These are phyloP conservation scores for Huntiella omanensis DNA, from an alignment of 2,329 filamentous ascomycete species.

Conservation along the genomic window DNA sequence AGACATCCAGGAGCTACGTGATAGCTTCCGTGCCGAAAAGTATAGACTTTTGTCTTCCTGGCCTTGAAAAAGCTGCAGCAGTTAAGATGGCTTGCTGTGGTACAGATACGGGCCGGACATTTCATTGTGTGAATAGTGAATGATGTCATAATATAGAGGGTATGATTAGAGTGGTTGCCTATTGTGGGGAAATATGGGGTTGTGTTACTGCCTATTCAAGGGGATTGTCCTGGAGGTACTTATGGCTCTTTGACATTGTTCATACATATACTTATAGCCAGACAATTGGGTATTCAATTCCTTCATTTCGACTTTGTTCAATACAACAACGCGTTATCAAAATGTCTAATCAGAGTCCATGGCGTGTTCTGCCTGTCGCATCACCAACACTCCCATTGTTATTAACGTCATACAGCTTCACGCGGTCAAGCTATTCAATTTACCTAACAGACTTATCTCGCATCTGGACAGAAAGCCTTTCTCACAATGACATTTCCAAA, in stretches of 20 bases:
- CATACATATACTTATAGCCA: too few relatives aligned
- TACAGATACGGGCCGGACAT: slow-evolving; percentile 51
- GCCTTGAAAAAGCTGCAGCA: slow-evolving; percentile 43
- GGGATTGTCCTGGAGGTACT: too few relatives aligned
- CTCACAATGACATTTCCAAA: slow-evolving; percentile 40
- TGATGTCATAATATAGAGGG: too few relatives aligned
- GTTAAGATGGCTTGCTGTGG: slow-evolving; percentile 33
- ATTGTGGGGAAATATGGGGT: too few relatives aligned
- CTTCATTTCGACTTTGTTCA: not conserved
- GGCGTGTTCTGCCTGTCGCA: slow-evolving; percentile 28
- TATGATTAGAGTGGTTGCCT: too few relatives aligned
- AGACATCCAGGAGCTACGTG: slow-evolving; percentile 37
- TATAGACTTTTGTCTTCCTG: slow-evolving; percentile 15
- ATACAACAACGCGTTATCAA: not conserved
- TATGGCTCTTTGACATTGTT: too few relatives aligned
- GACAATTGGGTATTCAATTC: not conserved
- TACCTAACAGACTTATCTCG: slow-evolving; percentile 53
- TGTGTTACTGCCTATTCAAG: too few relatives aligned
- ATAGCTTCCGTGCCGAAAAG: slow-evolving; percentile 43
- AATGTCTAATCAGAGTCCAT: slow-evolving; percentile 21
- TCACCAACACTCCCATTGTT: slow-evolving; percentile 35
- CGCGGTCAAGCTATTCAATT: slow-evolving; percentile 38
- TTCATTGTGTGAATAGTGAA: not conserved
- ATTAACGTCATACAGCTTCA: slow-evolving; percentile 41
- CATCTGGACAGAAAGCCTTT: slow-evolving; percentile 52